Evolutionary conservation across 1,284 basidiomycete species (phyloP).

Genomic region (Volvariella volvacea): DNA sequence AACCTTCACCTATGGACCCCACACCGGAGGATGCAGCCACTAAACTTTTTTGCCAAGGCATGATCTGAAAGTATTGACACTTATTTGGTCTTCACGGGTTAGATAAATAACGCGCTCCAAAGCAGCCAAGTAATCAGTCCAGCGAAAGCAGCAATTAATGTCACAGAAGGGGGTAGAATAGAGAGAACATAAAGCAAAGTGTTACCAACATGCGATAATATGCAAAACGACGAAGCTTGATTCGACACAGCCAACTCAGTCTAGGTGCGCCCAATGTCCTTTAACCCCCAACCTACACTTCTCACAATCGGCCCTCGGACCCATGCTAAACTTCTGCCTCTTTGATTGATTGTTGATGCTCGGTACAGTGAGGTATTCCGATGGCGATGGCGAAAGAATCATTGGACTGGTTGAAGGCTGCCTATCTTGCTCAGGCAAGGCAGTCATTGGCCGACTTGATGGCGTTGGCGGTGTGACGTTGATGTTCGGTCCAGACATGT

Average conservation of each 20-base stretch:
- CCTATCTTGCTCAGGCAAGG: neutral
- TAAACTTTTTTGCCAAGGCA: too few relatives aligned
- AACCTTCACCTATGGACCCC: too few relatives aligned
- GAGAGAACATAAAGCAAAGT: neutral
- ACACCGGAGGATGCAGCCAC: too few relatives aligned
- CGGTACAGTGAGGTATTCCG: slow-evolving; percentile 13
- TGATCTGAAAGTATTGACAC: too few relatives aligned
- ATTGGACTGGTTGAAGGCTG: slow-evolving; percentile 12
- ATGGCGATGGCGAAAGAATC: slow-evolving; percentile 17
- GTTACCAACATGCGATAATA: too few relatives aligned
- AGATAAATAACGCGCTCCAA: too few relatives aligned
- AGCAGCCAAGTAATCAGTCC: too few relatives aligned
- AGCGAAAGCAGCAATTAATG: neutral
- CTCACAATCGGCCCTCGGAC: slow-evolving; percentile 64
- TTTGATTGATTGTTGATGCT: slow-evolving; percentile 19
- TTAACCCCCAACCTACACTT: slow-evolving; percentile 62
- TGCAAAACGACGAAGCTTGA: slow-evolving; percentile 1
- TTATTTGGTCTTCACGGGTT: too few relatives aligned
- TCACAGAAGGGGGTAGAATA: neutral
- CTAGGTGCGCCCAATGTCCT: slow-evolving; percentile 67
- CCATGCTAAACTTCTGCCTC: slow-evolving; percentile 59
- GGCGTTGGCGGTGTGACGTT: too few relatives aligned
- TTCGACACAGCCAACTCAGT: slow-evolving; percentile 22
- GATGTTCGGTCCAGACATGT: too few relatives aligned
- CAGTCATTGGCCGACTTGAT: slow-evolving; percentile 2